Conservation (phyloP, 2,329 filamentous ascomycete species). For the Alternaria brassicae region DNA sequence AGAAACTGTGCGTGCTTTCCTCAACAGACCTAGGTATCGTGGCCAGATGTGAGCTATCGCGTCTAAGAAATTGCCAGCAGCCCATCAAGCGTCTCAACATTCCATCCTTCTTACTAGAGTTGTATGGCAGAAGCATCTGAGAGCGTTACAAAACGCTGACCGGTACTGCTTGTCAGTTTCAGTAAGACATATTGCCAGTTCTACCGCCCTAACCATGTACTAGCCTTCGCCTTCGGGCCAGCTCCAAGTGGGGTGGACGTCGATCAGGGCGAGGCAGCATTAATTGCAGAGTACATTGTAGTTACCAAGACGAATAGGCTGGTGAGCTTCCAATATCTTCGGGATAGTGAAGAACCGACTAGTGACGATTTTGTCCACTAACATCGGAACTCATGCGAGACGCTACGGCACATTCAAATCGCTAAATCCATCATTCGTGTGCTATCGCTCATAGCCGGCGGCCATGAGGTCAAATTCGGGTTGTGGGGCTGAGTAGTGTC, state of each 20-base stretch:
- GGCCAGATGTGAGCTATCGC: background rate
- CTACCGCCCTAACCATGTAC: constrained; percentile 48
- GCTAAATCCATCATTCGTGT: too few relatives aligned
- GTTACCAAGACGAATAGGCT: background rate
- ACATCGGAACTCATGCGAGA: background rate
- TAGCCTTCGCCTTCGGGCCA: constrained; percentile 50
- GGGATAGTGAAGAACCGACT: too few relatives aligned
- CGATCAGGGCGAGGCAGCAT: constrained; percentile 7
- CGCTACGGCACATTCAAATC: too few relatives aligned
- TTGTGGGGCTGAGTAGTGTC: background rate
- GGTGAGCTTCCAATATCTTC: background rate
- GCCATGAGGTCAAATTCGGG: background rate
- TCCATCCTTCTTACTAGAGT: background rate
- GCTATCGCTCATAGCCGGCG: background rate
- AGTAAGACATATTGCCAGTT: constrained; percentile 55
- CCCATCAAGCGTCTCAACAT: background rate
- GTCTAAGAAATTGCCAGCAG: background rate
- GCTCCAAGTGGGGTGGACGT: constrained; percentile 39
- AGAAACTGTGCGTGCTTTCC: background rate
- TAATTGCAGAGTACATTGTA: background rate
- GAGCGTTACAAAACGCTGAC: background rate
- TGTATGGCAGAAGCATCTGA: background rate
- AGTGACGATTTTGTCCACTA: background rate
- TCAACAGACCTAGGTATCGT: background rate
- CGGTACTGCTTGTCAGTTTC: background rate